Evolutionary conservation across 2,329 filamentous ascomycete species (phyloP), one percentile per base, ranked within the genome.

Genomic region (Hortaea sp.): DNA sequence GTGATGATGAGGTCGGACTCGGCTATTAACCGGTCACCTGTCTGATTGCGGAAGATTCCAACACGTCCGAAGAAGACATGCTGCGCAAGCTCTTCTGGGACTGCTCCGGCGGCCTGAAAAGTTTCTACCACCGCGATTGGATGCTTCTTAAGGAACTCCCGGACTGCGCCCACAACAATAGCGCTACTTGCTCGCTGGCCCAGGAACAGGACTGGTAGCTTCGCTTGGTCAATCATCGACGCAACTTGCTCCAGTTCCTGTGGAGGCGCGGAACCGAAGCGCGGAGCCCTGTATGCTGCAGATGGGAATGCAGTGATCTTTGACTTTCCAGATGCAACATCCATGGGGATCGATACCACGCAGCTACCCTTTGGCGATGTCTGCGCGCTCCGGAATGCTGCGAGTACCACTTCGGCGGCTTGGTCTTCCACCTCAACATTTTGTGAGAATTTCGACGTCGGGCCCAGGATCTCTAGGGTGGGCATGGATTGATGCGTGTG

Each of bases 81-180:
- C 34, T 60, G 49, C 1, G 64, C 63, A 6, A 71, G 61, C 20
- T 70, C 66, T 45, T 66, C 57, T 4, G 68, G 65, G 10, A 74
- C 65, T 9, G 69, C 69, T 6, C 71, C 71, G 1, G 71, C 71
- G 1, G 71, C 71, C 56, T 74, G 70, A 56, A 74, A 74, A 0
- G 71, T 74, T 56, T 74, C 71, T n/a, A 74, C 63, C 1, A 72
- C 69, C 1, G 70, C 69, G 6, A 73, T 63, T 1, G 67, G 67
- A 50, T 66, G 63, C 41, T 64, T 66, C 6, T 56, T 53, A 6
- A 73, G 61, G 42, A 73, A 66, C 0, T 61, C 55, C 7, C 69
- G 69, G 7, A 73, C 66, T 1, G 66, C 66, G 1, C 52, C 57
- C 3, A 73, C 69, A 5, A 71, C 67, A 7, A 61, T 56, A 6